A percentile compares a stretch with the other conserved stretches of the same genome.
Conservation (phyloP, 768 basidiomycete genomes). For the Leccinum disarticulatum region DNA sequence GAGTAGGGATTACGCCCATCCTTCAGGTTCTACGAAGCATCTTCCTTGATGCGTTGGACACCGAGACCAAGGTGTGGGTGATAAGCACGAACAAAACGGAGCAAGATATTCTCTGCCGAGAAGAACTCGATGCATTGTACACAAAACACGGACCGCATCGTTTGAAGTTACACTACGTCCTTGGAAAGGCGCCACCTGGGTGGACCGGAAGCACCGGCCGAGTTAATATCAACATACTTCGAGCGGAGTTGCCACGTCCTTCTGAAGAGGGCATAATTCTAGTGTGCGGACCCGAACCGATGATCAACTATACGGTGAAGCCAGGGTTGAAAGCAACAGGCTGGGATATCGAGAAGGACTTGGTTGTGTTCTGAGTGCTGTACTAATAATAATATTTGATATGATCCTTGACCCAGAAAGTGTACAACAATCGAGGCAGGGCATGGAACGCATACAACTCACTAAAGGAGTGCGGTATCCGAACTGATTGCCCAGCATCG, state of each 20-base stretch:
- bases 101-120: constrained; percentile 50
- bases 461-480: too few relatives aligned
- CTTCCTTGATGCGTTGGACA: constrained; percentile 39
- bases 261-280: constrained; percentile 41
- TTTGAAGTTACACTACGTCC: constrained; percentile 44
- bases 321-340: constrained; percentile 34
- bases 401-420: neutral
- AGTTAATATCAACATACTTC: constrained; percentile 40
- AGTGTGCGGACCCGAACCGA: constrained; percentile 49
- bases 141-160: constrained; percentile 29
- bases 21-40: constrained; percentile 53
- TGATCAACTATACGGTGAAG: constrained; percentile 36
- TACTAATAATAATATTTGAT: neutral
- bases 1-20: constrained; percentile 63
- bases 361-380: constrained; percentile 38
- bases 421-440: neutral
- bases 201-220: constrained; percentile 46
- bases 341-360: constrained; percentile 34
- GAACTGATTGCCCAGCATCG: neutral
- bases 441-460: too few relatives aligned
- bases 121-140: constrained; percentile 45
- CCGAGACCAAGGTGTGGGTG: constrained; percentile 43
- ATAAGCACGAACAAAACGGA: constrained; percentile 48
- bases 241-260: constrained; percentile 40
- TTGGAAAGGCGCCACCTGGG: constrained; percentile 33